Evolutionary conservation across 768 basidiomycete genomes (phyloP).

Genomic region (Tephrocybe sp.): DNA sequence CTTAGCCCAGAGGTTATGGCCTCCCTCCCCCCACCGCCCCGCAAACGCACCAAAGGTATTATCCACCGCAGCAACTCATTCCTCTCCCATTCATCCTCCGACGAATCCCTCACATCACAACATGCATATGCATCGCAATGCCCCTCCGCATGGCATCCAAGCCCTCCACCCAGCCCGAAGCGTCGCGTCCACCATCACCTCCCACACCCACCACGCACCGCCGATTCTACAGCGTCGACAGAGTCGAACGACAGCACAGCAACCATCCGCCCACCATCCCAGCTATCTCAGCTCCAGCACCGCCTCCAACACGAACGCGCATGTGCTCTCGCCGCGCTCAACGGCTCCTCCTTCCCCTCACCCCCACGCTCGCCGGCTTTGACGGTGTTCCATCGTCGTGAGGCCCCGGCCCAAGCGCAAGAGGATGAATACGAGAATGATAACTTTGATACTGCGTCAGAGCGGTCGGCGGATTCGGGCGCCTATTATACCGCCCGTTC

Average conservation of each 20-base stretch:
- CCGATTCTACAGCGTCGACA: slow-evolving; percentile 5
- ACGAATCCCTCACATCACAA: neutral
- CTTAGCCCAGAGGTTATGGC: neutral
- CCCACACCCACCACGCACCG: slow-evolving; percentile 7
- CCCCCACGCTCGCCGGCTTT: neutral
- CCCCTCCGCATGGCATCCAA: slow-evolving; percentile 10
- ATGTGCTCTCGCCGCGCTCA: slow-evolving; percentile 1
- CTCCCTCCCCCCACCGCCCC: neutral
- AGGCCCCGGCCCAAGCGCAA: no score
- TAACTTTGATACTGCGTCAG: neutral
- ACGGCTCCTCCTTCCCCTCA: no score
- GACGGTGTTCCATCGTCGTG: neutral
- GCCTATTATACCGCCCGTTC: slow-evolving; percentile 14
- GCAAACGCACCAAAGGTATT: neutral
- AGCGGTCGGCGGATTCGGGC: slow-evolving; percentile 2
- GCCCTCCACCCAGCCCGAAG: neutral
- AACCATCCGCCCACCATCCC: slow-evolving; percentile 1
- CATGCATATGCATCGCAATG: neutral
- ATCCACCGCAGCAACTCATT: neutral
- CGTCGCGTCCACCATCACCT: neutral
- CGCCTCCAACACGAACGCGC: neutral
- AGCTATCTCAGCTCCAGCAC: neutral
- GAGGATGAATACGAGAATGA: neutral
- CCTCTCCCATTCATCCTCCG: neutral
- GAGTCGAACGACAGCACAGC: slow-evolving; percentile 3